Base-by-base conservation (phyloP, 768 basidiomycete species). In the Auricularia sp. region DNA sequence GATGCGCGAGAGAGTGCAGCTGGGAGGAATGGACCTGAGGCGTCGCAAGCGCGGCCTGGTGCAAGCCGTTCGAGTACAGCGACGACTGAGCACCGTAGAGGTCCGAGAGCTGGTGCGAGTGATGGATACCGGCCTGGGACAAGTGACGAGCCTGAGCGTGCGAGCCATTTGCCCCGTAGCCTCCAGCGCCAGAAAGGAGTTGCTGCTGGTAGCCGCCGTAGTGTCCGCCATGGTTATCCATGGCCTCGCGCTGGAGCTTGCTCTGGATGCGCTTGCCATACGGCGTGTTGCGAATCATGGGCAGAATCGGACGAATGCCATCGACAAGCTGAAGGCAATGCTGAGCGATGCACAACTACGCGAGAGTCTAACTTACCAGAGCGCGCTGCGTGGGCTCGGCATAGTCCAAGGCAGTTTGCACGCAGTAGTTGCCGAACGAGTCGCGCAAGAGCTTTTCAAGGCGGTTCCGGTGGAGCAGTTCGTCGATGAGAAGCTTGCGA, bases 231-330 rank as follows among this genome's bases (percentile, higher is more conserved):
- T 59, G 56, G 34, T 64, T 69, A 51, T 90, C 90, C 76, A 89
- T 82, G 70, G 92, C 90, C 77, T 96, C 94, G 65, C 96, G 91
- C 76, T 97, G 95, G 63, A 98, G 80, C 78, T 98, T 98, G 80
- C 94, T 95, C 76, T 98, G 96, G 71, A 99, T 99, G 54, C 97
- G 88, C 80, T 99, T 99, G 70, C 97, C 97, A 70, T 99, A 99
- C 6, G 97, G 97, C 10, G 97, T 99, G 77, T 99, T 99, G 71
- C 97, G 90, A 72, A 99, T 99, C 70, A 98, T 83, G 2, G 97
- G 97, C 33, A 99, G 83, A 66, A 98, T 93, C n/a, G 97, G 97
- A 61, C 97, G 90, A 74, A 99, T 99, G 69, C 92, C 93, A 72
- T 98, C 96, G 21, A 99, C 93, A 33, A 99, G 87, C 67, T 80